These are phyloP conservation scores for Baeospora myosura DNA, from an alignment of 1,284 basidiomycete species.

Conservation along the genomic window DNA sequence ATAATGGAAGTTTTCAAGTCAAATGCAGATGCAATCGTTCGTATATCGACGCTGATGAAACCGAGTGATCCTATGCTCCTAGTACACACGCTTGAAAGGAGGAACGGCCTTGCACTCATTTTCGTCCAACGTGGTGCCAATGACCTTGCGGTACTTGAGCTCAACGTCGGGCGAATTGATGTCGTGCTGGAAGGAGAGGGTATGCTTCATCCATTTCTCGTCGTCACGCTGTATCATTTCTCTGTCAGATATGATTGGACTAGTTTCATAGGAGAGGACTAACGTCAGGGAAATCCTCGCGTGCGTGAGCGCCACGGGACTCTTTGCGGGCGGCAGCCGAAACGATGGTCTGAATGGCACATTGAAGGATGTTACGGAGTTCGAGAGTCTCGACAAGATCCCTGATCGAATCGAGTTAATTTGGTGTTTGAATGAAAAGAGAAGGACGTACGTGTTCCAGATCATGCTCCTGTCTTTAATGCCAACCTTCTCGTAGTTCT, in stretches of 20 bases:
- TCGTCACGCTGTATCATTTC: conserved; percentile 65
- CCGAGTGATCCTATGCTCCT: conserved; percentile 21
- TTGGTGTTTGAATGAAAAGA: not conserved
- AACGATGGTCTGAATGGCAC: conserved; percentile 92
- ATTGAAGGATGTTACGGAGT: conserved; percentile 92
- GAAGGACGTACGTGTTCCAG: conserved; percentile 80
- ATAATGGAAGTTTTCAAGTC: not conserved
- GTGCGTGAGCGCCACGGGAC: conserved; percentile 94
- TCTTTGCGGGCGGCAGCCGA: conserved; percentile 95
- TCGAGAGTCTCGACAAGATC: conserved; percentile 97
- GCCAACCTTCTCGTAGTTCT: conserved; percentile 84
- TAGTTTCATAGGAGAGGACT: conserved; percentile 19
- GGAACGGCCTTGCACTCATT: conserved; percentile 90
- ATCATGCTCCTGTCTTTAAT: conserved; percentile 99
- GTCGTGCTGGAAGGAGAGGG: conserved; percentile 82
- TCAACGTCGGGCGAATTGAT: conserved; percentile 73
- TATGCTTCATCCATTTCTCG: conserved; percentile 91
- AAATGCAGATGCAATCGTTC: too few relatives aligned
- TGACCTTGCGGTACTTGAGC: conserved; percentile 86
- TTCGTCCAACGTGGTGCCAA: conserved; percentile 84
- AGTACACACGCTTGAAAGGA: conserved; percentile 85
- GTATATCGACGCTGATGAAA: too few relatives aligned
- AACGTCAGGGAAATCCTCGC: conserved; percentile 91
- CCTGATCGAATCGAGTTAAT: conserved; percentile 30
- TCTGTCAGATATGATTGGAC: not conserved